These are phyloP conservation scores for Ophiostoma ips DNA, from an alignment of 2,329 filamentous ascomycete species.

Conservation along the genomic window DNA sequence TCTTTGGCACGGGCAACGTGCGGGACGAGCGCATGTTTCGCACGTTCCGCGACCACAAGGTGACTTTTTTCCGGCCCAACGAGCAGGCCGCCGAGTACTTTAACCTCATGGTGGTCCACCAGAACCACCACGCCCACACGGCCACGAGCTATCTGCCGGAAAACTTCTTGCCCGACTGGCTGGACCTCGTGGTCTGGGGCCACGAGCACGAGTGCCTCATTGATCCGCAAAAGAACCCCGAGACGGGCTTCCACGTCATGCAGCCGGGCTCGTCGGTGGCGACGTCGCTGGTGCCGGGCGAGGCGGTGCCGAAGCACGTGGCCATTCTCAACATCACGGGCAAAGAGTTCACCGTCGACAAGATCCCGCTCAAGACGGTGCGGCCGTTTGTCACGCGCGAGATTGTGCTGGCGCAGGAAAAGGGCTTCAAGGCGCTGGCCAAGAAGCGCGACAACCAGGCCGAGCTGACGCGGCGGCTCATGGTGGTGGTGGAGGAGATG, in stretches of 20 bases:
- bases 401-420: constrained; percentile 61
- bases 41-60: constrained; percentile 83
- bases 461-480: constrained; percentile 64
- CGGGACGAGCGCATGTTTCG: constrained; percentile 88
- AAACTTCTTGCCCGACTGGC: constrained; percentile 77
- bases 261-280: constrained; percentile 94
- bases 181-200: constrained; percentile 90
- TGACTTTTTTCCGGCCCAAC: constrained; percentile 80
- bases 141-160: constrained; percentile 91
- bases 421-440: constrained; percentile 62
- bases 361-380: constrained; percentile 74
- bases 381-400: constrained; percentile 83
- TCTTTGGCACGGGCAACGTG: constrained; percentile 93
- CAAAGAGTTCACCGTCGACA: constrained; percentile 64
- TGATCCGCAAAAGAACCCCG: constrained; percentile 66
- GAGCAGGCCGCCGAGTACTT: constrained; percentile 84
- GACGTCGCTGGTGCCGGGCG: constrained; percentile 78
- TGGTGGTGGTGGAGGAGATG: constrained; percentile 67
- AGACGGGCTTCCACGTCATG: constrained; percentile 90
- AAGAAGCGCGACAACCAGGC: constrained; percentile 72
- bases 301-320: constrained; percentile 84
- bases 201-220: constrained; percentile 96
- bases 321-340: constrained; percentile 75
- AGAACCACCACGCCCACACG: constrained; percentile 88
- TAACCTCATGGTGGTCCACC: constrained; percentile 87